phyloP scores from a whole-genome alignment of 805 yeast genomes.

The Geotrichum ghanense region DNA sequence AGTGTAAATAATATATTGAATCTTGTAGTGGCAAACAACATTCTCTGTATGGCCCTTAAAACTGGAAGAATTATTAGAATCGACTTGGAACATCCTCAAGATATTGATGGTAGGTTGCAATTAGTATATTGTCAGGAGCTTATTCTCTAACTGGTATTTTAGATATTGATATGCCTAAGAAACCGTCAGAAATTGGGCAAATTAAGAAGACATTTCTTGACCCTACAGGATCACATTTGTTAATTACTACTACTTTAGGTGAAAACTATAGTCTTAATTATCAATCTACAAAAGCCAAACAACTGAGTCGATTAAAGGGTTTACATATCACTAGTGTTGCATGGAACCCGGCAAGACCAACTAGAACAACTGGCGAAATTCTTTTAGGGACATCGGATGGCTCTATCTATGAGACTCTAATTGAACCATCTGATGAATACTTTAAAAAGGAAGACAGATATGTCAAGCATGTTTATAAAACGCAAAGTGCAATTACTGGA shows the following conservation, averaged over 20 bases:
- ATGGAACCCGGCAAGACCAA: slow-evolving; percentile 30
- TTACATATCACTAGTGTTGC: slow-evolving; percentile 31
- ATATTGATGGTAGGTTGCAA: slow-evolving; percentile 29
- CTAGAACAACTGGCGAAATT: slow-evolving; percentile 33
- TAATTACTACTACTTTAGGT: slow-evolving; percentile 35
- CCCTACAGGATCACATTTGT: slow-evolving; percentile 39
- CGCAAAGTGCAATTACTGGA: slow-evolving; percentile 19
- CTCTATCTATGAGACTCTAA: slow-evolving; percentile 33
- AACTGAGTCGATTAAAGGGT: slow-evolving; percentile 37
- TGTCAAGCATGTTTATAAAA: slow-evolving; percentile 32
- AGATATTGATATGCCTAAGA: slow-evolving; percentile 24
- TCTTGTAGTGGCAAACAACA: slow-evolving; percentile 44
- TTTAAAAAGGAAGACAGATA: slow-evolving; percentile 32
- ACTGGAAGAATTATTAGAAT: slow-evolving; percentile 50
- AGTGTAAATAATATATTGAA: slow-evolving; percentile 35
- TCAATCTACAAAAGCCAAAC: slow-evolving; percentile 31
- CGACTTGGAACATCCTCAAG: slow-evolving; percentile 53
- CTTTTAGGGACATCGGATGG: slow-evolving; percentile 42
- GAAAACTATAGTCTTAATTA: slow-evolving; percentile 39
- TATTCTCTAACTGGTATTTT: not conserved
- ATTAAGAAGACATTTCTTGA: slow-evolving; percentile 35
- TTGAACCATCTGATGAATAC: slow-evolving; percentile 36
- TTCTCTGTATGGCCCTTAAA: slow-evolving; percentile 42
- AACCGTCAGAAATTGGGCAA: slow-evolving; percentile 16
- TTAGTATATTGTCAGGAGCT: not conserved